phyloP scores from a whole-genome alignment of 2,329 filamentous ascomycete genomes.

The Neofusicoccum kwambonambiense region DNA sequence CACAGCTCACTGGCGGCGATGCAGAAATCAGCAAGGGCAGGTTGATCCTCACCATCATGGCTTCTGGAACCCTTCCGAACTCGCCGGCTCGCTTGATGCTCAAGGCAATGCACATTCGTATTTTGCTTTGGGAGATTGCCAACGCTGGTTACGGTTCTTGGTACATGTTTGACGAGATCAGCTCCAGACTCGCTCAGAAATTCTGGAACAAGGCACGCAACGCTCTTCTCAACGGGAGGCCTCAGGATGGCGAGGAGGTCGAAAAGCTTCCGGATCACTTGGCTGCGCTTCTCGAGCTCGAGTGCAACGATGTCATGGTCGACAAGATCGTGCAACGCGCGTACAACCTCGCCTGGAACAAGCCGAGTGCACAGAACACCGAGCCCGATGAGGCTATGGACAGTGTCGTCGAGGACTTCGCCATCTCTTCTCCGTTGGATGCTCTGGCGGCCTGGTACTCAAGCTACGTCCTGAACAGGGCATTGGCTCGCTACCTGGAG shows the following conservation, averaged over 20 bases:
- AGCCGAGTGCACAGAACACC: constrained; percentile 67
- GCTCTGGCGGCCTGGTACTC: constrained; percentile 92
- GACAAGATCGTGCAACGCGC: constrained; percentile 77
- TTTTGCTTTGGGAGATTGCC: constrained; percentile 78
- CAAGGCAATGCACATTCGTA: constrained; percentile 86
- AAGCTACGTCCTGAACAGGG: constrained; percentile 67
- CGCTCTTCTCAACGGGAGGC: constrained; percentile 37
- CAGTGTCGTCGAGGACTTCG: constrained; percentile 77
- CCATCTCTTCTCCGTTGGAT: constrained; percentile 83
- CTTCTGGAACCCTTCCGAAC: constrained; percentile 80
- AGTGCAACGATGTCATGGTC: constrained; percentile 79
- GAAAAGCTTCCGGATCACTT: constrained; percentile 76
- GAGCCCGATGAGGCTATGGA: constrained; percentile 72
- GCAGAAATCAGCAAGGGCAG: constrained; percentile 85
- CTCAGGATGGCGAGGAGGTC: constrained; percentile 36
- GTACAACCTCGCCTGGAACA: constrained; percentile 87
- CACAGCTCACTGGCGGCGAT: constrained; percentile 87
- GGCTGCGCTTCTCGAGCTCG: constrained; percentile 69
- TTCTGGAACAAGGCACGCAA: constrained; percentile 81
- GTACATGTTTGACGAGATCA: constrained; percentile 65
- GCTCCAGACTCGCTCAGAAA: constrained; percentile 68
- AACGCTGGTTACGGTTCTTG: constrained; percentile 65
- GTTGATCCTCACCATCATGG: constrained; percentile 79
- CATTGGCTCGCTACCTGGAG: constrained; percentile 64
- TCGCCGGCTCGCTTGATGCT: constrained; percentile 84